These are phyloP conservation scores for Penicillium janthinellum DNA, from an alignment of 2,329 filamentous ascomycete genomes.

Conservation along the genomic window DNA sequence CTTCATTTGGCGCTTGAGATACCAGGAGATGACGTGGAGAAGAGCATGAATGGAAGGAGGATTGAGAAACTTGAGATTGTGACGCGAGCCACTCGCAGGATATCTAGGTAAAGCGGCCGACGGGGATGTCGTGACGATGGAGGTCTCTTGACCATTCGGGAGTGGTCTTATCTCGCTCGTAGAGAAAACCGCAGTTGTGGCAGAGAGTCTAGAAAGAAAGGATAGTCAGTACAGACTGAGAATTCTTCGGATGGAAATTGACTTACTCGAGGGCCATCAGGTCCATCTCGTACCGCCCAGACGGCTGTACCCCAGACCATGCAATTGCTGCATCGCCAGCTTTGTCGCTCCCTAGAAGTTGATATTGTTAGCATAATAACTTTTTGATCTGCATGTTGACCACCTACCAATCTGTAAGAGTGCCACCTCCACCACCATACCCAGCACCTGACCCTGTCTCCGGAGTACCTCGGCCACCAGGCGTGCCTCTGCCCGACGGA, in stretches of 20 bases:
- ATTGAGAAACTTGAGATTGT: not conserved
- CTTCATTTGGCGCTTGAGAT: not conserved
- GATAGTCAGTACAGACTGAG: conserved; percentile 20
- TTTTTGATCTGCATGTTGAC: conserved; percentile 8
- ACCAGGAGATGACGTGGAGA: not conserved
- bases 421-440: conserved; percentile 66
- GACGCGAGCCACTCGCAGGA: conserved; percentile 1
- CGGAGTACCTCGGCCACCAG: conserved; percentile 74
- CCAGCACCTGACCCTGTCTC: conserved; percentile 65
- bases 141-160: conserved; percentile 75
- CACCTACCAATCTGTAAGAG: conserved; percentile 64
- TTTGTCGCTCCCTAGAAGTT: conserved; percentile 65
- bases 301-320: conserved; percentile 84
- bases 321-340: conserved; percentile 89
- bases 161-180: conserved; percentile 81
- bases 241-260: conserved; percentile 7
- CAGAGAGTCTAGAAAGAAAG: conserved; percentile 69
- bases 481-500: conserved; percentile 71
- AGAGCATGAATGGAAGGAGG: not conserved
- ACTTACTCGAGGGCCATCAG: conserved; percentile 76
- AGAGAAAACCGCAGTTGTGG: conserved; percentile 88
- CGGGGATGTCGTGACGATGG: conserved; percentile 54
- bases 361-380: not conserved
- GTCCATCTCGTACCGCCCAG: conserved; percentile 93
- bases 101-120: conserved; percentile 34